Evolutionary conservation across 1,284 basidiomycete species (phyloP), one percentile per base, ranked within the genome.

Genomic region (Cerrena zonata): DNA sequence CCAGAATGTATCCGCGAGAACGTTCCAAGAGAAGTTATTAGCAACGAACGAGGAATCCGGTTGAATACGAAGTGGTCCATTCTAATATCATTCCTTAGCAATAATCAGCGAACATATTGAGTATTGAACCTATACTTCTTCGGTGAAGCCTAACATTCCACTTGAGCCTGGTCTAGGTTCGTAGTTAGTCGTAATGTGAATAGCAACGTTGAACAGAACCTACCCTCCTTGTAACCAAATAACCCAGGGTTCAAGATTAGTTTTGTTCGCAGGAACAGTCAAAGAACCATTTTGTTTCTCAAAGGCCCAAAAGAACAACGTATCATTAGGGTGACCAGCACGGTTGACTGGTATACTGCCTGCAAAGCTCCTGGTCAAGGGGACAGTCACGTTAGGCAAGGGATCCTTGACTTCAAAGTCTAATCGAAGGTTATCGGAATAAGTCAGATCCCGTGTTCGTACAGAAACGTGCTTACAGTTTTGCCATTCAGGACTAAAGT

Each of bases 161-260:
- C 85, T 86, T 4, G 83, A 78, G 18, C 85, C 86, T 12, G 85
- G 85, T 21, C 84, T 84, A 51, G 34, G 41, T 30, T 22, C 18
- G 30, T 48, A 12, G 21, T 11, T 11, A 23, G 43, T 48, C 13
- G 18, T 41, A 21, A 13, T 12, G 15, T 36, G 38, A 41, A n/a
- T 18, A n/a, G 30, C 26, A 40, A n/a, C 30, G 25, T 22, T 34
- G 30, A 15, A 34, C 7, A 34, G 7, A 49, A 30, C 15, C 22
- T 56, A 82, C 78, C 84, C 84, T 64, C 85, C 84, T 57, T 86
- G 86, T 18, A 88, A 62, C 84, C 84, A 88, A 43, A 87, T 81
- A 10, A 76, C 76, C 85, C 85, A 87, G 7, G 86, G 84, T 22
- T 78, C 69, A n/a, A 69, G 62, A 49, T 68, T 62, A 24, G 57